These are phyloP conservation scores for Inonotus hispidus DNA, from an alignment of 1,284 basidiomycete species.

Conservation along the genomic window DNA sequence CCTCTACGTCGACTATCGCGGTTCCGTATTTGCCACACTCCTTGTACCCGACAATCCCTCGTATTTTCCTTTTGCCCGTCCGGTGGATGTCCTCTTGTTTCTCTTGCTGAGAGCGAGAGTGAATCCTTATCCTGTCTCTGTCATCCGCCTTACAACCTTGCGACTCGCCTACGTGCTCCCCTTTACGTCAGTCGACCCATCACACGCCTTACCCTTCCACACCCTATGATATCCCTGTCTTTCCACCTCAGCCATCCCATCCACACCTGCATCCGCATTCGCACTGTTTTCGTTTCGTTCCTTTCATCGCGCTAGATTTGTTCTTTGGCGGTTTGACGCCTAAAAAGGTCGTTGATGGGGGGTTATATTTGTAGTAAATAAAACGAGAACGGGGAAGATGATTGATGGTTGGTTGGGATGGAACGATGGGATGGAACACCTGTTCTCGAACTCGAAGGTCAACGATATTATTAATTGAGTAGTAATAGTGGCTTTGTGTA, in stretches of 20 bases:
- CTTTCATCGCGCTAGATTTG: background rate
- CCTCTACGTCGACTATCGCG: background rate
- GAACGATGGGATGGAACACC: background rate
- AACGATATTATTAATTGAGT: background rate
- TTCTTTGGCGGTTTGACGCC: background rate
- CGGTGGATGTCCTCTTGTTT: background rate
- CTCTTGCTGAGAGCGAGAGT: background rate
- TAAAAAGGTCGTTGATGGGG: background rate
- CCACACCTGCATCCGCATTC: background rate
- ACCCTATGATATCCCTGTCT: background rate
- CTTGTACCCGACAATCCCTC: background rate
- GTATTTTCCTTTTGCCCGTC: background rate
- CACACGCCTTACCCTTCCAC: background rate
- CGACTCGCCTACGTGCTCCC: background rate
- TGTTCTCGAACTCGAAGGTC: slow-evolving; percentile 2
- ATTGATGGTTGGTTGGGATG: background rate
- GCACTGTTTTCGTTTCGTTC: background rate
- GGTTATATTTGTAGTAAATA: background rate
- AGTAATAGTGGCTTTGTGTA: slow-evolving; percentile 1
- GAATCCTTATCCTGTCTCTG: background rate
- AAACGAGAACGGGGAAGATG: background rate
- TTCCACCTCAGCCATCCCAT: background rate
- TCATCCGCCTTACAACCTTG: background rate
- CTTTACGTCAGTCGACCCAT: background rate
- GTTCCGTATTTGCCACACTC: background rate